A percentile compares a stretch with the other conserved stretches of the same genome.
phyloP scores from a whole-genome alignment of 2,329 filamentous ascomycete genomes.

The Ilyonectria mors-panacis region DNA sequence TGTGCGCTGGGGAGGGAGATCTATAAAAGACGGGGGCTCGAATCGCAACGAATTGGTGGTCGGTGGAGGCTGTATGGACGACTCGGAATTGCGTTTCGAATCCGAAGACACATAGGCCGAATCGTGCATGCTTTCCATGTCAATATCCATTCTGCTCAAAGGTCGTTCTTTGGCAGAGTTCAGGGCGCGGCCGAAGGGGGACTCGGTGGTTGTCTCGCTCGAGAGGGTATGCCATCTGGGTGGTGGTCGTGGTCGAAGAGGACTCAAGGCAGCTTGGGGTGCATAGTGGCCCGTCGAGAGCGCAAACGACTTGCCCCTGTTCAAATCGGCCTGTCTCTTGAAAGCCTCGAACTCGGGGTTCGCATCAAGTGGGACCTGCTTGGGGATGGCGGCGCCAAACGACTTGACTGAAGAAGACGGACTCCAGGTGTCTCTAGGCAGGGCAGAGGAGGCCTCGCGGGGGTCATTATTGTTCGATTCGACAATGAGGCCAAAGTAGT shows the following conservation, averaged over 20 bases:
- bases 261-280: conserved; percentile 47
- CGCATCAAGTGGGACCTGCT: conserved; percentile 78
- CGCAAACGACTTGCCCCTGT: conserved; percentile 62
- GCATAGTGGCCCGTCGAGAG: conserved; percentile 64
- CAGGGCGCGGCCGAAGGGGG: conserved; percentile 45
- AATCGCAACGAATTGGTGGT: conserved; percentile 61
- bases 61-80: conserved; percentile 60
- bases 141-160: conserved; percentile 59
- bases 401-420: conserved; percentile 79
- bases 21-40: conserved; percentile 55
- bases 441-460: conserved; percentile 75
- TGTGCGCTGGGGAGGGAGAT: conserved; percentile 43
- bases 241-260: conserved; percentile 60
- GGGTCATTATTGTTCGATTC: conserved; percentile 70
- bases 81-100: conserved; percentile 67
- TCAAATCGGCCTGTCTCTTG: conserved; percentile 78
- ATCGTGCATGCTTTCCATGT: conserved; percentile 63
- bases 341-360: conserved; percentile 90
- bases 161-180: conserved; percentile 41
- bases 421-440: conserved; percentile 82
- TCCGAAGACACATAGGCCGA: conserved; percentile 70
- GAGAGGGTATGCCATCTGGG: conserved; percentile 65
- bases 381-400: conserved; percentile 77
- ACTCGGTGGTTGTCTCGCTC: conserved; percentile 59
- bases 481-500: conserved; percentile 87